phyloP scores from a whole-genome alignment of 2,329 filamentous ascomycete species.

The Orbilia ellipsospora region DNA sequence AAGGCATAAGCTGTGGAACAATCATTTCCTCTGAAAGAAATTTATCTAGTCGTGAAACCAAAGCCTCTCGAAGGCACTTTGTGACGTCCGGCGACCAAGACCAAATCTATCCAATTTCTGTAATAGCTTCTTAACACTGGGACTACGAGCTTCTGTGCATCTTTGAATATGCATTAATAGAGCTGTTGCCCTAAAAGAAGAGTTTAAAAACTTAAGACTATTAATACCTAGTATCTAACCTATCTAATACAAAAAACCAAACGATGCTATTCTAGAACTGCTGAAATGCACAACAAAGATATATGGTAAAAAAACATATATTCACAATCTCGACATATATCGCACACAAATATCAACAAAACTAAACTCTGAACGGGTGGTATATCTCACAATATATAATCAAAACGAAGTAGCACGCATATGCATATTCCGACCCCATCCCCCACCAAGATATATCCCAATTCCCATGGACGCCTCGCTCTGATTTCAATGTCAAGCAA shows the following conservation, averaged over 20 bases:
- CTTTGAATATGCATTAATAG: too few relatives aligned
- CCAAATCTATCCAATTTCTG: too few relatives aligned
- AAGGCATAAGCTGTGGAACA: neutral
- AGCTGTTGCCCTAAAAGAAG: too few relatives aligned
- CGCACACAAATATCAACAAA: too few relatives aligned
- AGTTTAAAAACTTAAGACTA: neutral
- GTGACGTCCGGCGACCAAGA: too few relatives aligned
- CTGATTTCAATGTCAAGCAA: conserved; percentile 6
- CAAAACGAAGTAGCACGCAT: neutral
- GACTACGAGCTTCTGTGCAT: too few relatives aligned
- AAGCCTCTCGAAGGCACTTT: too few relatives aligned
- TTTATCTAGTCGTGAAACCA: too few relatives aligned
- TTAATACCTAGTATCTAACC: neutral
- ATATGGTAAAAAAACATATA: neutral
- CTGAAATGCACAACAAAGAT: neutral
- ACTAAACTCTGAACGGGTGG: neutral
- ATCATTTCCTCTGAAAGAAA: too few relatives aligned
- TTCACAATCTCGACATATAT: conserved; percentile 18
- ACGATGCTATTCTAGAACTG: neutral
- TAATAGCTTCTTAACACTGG: too few relatives aligned
- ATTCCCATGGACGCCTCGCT: conserved; percentile 22
- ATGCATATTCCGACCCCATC: conserved; percentile 4
- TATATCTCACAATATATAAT: neutral
- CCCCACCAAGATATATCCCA: conserved; percentile 1
- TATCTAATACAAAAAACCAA: conserved; percentile 6